These are phyloP conservation scores for Thuidium tamariscinum DNA, from an alignment of 225 moss, liverwort and hornwort species.

Conservation along the genomic window DNA sequence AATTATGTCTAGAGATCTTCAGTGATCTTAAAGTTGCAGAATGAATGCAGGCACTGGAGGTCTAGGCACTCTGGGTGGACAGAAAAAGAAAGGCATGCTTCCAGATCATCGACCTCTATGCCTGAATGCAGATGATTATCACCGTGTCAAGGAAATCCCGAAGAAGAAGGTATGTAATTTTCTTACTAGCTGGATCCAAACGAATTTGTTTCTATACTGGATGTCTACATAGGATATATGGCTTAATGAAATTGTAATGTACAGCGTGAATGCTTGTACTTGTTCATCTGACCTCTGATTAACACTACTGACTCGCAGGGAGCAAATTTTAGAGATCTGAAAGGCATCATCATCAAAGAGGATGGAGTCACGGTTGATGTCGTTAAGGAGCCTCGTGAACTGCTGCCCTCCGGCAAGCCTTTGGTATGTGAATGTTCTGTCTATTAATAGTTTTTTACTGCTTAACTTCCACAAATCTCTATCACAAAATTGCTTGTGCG, in stretches of 20 bases:
- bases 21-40: background rate
- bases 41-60: constrained; percentile 45
- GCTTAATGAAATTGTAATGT: background rate
- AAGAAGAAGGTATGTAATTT: constrained; percentile 52
- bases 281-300: background rate
- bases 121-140: constrained; percentile 68
- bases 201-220: background rate
- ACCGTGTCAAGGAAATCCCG: constrained; percentile 67
- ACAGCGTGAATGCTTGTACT: background rate
- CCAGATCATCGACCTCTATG: constrained; percentile 77
- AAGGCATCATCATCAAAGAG: constrained; percentile 57
- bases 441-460: background rate
- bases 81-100: constrained; percentile 33
- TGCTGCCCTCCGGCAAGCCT: constrained; percentile 86
- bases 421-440: constrained; percentile 33
- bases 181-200: background rate
- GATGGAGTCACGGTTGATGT: constrained; percentile 85
- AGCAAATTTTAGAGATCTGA: constrained; percentile 83
- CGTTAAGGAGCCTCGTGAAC: constrained; percentile 51
- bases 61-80: constrained; percentile 26
- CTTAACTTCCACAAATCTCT: too few relatives aligned
- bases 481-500: background rate
- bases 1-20: too few relatives aligned
- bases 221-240: background rate
- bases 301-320: constrained; percentile 34